Evolutionary conservation across 352 stramenopile genomes (phyloP).

Genomic region (Phytopythium boreale): DNA sequence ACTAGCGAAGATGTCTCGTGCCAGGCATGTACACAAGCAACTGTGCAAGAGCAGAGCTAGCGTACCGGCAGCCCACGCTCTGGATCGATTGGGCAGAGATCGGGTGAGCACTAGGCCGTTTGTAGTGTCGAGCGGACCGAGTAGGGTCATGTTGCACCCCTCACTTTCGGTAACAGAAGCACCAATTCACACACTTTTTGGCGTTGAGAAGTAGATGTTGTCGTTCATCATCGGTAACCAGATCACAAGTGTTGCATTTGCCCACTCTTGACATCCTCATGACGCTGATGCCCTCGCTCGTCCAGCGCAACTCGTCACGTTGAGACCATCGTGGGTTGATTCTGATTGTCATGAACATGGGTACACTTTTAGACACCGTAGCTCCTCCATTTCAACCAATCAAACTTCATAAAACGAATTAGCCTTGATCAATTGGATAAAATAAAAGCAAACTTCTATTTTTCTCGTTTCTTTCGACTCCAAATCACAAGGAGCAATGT

Average conservation of each 20-base stretch:
- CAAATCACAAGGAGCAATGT: not conserved
- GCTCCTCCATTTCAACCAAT: not conserved
- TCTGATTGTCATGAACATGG: not conserved
- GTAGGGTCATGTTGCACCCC: not conserved
- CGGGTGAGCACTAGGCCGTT: not conserved
- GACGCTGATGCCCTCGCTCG: too few species aligned
- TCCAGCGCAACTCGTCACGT: too few species aligned
- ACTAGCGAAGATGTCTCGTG: slow-evolving; percentile 25
- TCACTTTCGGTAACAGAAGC: not conserved
- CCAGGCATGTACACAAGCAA: not conserved
- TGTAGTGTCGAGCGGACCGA: not conserved
- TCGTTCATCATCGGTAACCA: too few species aligned
- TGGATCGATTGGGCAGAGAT: not conserved
- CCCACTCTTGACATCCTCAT: too few species aligned
- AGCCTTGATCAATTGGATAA: not conserved
- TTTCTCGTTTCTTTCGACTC: not conserved
- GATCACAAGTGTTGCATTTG: too few species aligned
- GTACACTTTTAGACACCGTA: not conserved
- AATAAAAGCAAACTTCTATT: not conserved
- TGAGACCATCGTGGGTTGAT: too few species aligned
- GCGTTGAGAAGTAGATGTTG: not conserved
- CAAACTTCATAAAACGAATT: too few species aligned
- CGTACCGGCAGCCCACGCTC: not conserved
- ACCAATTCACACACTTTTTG: slow-evolving; percentile 2
- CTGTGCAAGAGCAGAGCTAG: not conserved